Evolutionary conservation across 1,139 yeast species (phyloP).

Genomic region (Pichia kudriavzevii): DNA sequence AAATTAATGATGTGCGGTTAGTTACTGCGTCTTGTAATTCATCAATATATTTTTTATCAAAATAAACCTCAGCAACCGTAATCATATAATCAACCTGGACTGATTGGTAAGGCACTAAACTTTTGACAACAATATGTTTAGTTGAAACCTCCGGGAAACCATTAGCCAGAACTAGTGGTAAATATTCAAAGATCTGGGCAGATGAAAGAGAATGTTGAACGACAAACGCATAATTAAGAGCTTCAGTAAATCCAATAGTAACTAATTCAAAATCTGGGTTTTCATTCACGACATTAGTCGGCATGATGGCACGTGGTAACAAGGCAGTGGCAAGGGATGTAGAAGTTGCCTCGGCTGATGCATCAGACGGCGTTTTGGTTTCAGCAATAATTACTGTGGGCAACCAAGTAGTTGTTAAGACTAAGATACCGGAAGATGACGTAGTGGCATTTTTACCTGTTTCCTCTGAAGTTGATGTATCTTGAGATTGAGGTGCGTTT

Average conservation of each 20-base stretch:
- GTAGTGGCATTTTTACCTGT: neutral
- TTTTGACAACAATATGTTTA: constrained; percentile 43
- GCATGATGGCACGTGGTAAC: constrained; percentile 63
- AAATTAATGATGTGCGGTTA: constrained; percentile 40
- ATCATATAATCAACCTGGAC: constrained; percentile 44
- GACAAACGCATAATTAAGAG: constrained; percentile 66
- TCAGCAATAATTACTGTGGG: constrained; percentile 40
- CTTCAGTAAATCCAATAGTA: constrained; percentile 62
- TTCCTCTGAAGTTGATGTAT: neutral
- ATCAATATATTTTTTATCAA: constrained; percentile 44
- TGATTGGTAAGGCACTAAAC: constrained; percentile 60
- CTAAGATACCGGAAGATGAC: neutral
- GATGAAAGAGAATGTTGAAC: constrained; percentile 59
- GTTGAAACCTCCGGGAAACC: constrained; percentile 40
- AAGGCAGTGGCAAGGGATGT: constrained; percentile 34
- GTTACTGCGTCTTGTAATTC: constrained; percentile 39
- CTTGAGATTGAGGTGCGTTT: neutral
- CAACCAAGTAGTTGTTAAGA: constrained; percentile 33
- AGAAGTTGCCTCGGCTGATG: constrained; percentile 27
- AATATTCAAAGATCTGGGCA: constrained; percentile 68
- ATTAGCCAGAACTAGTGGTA: constrained; percentile 48
- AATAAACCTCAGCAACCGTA: constrained; percentile 71
- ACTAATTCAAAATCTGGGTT: constrained; percentile 43
- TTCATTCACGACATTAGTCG: constrained; percentile 39
- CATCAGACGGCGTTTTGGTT: constrained; percentile 21